Evolutionary conservation across 2,329 filamentous ascomycete species (phyloP).

Genomic region (Zasmidium angulare): DNA sequence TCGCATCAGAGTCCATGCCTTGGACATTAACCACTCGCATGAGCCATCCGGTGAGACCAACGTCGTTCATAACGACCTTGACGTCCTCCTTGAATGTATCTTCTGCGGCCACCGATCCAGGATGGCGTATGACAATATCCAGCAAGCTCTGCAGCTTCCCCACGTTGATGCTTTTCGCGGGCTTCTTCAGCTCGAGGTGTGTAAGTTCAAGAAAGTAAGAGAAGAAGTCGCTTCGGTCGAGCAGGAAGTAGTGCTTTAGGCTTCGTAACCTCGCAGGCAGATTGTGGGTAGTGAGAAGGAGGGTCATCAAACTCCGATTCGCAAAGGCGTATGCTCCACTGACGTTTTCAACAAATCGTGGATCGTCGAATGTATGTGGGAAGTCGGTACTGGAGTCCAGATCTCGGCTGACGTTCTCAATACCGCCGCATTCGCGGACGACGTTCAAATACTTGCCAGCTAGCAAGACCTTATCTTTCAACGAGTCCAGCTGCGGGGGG

Average conservation of each 20-base stretch:
- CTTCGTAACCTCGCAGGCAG: conserved; percentile 84
- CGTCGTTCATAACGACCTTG: conserved; percentile 95
- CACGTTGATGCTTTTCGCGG: conserved; percentile 83
- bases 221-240: conserved; percentile 97
- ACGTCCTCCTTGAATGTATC: conserved; percentile 99
- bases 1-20: conserved; percentile 71
- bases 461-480: conserved; percentile 91
- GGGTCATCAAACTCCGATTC: conserved; percentile 86
- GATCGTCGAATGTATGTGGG: conserved; percentile 90
- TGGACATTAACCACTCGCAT: conserved; percentile 97
- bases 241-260: conserved; percentile 98
- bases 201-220: conserved; percentile 95
- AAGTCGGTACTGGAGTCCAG: conserved; percentile 87
- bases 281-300: conserved; percentile 89
- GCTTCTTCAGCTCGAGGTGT: conserved; percentile 78
- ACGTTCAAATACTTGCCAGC: conserved; percentile 98
- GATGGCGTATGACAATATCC: conserved; percentile 94
- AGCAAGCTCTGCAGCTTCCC: conserved; percentile 91
- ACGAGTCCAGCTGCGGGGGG: conserved; percentile 83
- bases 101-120: conserved; percentile 86
- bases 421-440: conserved; percentile 92
- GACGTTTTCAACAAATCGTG: conserved; percentile 89
- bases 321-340: conserved; percentile 93
- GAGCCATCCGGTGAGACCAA: conserved; percentile 86
- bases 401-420: conserved; percentile 58